A percentile compares a stretch with the other conserved stretches of the same genome.
Evolutionary conservation across 371 early-diverging fungal species (phyloP).

Genomic region (Mucor circinelloides): DNA sequence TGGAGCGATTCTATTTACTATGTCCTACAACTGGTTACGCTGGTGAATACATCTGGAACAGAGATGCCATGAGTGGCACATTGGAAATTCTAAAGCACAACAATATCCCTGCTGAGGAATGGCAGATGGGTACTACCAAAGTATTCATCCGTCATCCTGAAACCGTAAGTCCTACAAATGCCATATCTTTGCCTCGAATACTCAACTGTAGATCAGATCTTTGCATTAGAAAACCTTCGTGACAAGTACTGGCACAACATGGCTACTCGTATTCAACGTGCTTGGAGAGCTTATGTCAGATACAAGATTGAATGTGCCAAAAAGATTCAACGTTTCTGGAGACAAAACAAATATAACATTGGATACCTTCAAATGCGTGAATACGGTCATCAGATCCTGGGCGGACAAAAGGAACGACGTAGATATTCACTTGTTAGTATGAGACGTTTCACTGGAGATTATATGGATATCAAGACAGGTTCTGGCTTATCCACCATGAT

Average conservation of each 20-base stretch:
- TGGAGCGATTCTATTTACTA: slow-evolving; percentile 70
- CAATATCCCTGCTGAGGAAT: slow-evolving; percentile 85
- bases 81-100: slow-evolving; percentile 85
- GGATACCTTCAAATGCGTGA: slow-evolving; percentile 91
- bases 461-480: slow-evolving; percentile 75
- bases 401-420: slow-evolving; percentile 88
- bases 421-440: slow-evolving; percentile 83
- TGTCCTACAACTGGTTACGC: slow-evolving; percentile 84
- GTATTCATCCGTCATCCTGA: slow-evolving; percentile 96
- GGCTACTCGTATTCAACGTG: slow-evolving; percentile 93
- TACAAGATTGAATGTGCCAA: slow-evolving; percentile 75
- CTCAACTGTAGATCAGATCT: slow-evolving; percentile 51
- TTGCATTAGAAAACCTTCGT: slow-evolving; percentile 89
- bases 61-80: slow-evolving; percentile 73
- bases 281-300: slow-evolving; percentile 82
- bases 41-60: slow-evolving; percentile 86
- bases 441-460: slow-evolving; percentile 92
- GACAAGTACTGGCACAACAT: slow-evolving; percentile 97
- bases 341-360: slow-evolving; percentile 88
- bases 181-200: too few relatives aligned
- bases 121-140: slow-evolving; percentile 95
- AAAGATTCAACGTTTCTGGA: slow-evolving; percentile 83
- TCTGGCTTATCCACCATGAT: slow-evolving; percentile 68
- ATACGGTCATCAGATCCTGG: slow-evolving; percentile 91
- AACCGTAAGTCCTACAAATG: slow-evolving; percentile 51